phyloP scores from a whole-genome alignment of 2,329 filamentous ascomycete genomes.

The Venturia nashicola region DNA sequence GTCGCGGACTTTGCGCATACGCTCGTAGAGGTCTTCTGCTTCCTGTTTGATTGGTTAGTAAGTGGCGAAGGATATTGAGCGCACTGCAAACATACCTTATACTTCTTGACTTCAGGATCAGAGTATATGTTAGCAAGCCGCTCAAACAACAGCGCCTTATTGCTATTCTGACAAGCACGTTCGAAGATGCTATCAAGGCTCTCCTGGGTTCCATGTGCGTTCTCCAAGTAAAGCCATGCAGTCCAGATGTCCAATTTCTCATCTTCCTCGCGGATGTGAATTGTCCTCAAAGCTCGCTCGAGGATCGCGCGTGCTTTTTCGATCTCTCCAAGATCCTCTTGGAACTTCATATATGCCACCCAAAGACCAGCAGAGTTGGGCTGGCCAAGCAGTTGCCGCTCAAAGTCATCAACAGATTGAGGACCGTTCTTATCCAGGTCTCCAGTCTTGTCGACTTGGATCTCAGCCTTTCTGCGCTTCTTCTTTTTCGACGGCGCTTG shows the following conservation, averaged over 20 bases:
- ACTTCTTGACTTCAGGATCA: constrained; percentile 58
- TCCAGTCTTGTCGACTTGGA: constrained; percentile 81
- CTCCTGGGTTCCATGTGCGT: constrained; percentile 75
- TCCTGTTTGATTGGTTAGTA: constrained; percentile 41
- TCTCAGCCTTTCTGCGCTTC: constrained; percentile 63
- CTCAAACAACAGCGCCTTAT: constrained; percentile 79
- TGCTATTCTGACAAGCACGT: constrained; percentile 86
- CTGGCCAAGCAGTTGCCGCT: constrained; percentile 80
- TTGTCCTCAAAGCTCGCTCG: constrained; percentile 79
- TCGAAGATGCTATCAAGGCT: constrained; percentile 78
- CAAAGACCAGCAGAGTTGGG: constrained; percentile 89
- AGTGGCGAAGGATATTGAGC: background rate
- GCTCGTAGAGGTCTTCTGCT: constrained; percentile 79
- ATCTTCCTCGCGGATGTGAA: constrained; percentile 78
- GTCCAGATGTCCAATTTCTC: constrained; percentile 96
- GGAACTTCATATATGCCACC: constrained; percentile 98
- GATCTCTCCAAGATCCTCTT: constrained; percentile 82
- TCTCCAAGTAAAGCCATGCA: constrained; percentile 86
- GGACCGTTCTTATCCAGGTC: constrained; percentile 82
- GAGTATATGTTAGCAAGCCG: constrained; percentile 90
- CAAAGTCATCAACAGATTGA: constrained; percentile 82
- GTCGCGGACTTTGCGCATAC: constrained; percentile 71
- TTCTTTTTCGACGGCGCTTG: constrained; percentile 48
- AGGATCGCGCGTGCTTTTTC: constrained; percentile 80
- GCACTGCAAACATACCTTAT: constrained; percentile 47